Conservation (phyloP, 2,329 filamentous ascomycete species). For the Fusarium sp. region DNA sequence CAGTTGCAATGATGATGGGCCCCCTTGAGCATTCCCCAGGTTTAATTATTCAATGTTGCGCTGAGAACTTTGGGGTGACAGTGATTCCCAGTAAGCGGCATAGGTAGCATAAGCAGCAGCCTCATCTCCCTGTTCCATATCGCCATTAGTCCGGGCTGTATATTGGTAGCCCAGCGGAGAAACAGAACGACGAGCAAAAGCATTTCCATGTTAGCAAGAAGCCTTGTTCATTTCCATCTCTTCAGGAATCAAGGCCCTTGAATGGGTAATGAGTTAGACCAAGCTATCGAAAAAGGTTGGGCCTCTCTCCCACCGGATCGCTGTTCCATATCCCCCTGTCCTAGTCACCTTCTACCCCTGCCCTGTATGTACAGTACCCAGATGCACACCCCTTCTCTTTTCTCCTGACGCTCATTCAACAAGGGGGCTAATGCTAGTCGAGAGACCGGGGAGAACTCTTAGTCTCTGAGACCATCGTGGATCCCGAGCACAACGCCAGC, state of each 20-base stretch:
- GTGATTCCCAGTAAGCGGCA: conserved; percentile 15
- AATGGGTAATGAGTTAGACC: neutral
- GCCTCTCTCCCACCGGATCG: conserved; percentile 24
- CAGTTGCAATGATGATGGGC: conserved; percentile 18
- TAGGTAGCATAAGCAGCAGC: conserved; percentile 5
- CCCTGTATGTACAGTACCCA: conserved; percentile 16
- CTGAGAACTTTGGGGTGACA: neutral
- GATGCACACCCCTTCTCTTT: conserved; percentile 32
- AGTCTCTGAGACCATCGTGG: conserved; percentile 36
- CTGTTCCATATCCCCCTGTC: conserved; percentile 10
- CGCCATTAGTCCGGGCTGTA: neutral
- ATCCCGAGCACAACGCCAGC: conserved; percentile 26
- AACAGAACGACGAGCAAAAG: neutral
- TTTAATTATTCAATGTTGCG: conserved; percentile 26
- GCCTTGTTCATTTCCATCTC: conserved; percentile 7
- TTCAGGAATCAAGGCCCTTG: neutral
- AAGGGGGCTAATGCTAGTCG: conserved; percentile 3
- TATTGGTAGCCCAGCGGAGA: neutral
- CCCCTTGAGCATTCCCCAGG: conserved; percentile 45
- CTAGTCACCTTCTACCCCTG: conserved; percentile 1
- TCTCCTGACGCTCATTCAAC: conserved; percentile 15
- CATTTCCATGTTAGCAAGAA: neutral
- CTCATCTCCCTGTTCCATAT: neutral
- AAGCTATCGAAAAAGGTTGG: conserved; percentile 18
- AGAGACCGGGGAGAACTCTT: conserved; percentile 29